Conservation (phyloP, 176 grass and related monocot genomes). For the Rhynchospora tenuis region DNA sequence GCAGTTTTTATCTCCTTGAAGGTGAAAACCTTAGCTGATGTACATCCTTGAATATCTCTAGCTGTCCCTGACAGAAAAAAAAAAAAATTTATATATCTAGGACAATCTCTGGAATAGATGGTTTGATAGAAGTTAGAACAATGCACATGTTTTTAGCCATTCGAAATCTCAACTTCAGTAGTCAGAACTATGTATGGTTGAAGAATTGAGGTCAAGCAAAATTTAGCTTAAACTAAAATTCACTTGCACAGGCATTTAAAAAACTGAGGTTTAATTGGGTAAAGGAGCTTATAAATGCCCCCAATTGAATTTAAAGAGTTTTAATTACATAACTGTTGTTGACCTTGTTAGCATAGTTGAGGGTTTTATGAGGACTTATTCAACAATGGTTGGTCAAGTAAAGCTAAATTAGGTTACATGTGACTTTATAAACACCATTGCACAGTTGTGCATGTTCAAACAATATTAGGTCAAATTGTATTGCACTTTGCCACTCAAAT, state of each 20-base stretch:
- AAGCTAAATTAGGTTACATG: too few species aligned
- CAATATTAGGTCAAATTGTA: too few species aligned
- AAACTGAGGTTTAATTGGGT: too few species aligned
- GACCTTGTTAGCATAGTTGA: too few species aligned
- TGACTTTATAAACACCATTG: too few species aligned
- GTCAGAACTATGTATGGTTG: not conserved
- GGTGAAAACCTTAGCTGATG: constrained; percentile 17
- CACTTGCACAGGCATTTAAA: not conserved
- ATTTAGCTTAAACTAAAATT: not conserved
- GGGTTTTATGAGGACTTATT: too few species aligned
- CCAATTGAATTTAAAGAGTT: not conserved
- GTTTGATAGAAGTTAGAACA: not conserved
- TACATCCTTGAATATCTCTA: constrained; percentile 25
- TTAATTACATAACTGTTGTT: too few species aligned
- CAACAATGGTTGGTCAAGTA: too few species aligned
- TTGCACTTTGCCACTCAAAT: too few species aligned
- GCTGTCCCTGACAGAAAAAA: constrained; percentile 1
- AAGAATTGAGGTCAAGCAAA: not conserved
- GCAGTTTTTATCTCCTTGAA: constrained; percentile 32
- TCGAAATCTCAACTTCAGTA: not conserved
- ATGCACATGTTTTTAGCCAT: not conserved
- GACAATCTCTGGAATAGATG: not conserved
- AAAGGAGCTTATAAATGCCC: not conserved
- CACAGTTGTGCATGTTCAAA: too few species aligned
- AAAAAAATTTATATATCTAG: not conserved